These are phyloP conservation scores for Rhizodiscina lignyota DNA, from an alignment of 495 filamentous ascomycete species.

Conservation along the genomic window DNA sequence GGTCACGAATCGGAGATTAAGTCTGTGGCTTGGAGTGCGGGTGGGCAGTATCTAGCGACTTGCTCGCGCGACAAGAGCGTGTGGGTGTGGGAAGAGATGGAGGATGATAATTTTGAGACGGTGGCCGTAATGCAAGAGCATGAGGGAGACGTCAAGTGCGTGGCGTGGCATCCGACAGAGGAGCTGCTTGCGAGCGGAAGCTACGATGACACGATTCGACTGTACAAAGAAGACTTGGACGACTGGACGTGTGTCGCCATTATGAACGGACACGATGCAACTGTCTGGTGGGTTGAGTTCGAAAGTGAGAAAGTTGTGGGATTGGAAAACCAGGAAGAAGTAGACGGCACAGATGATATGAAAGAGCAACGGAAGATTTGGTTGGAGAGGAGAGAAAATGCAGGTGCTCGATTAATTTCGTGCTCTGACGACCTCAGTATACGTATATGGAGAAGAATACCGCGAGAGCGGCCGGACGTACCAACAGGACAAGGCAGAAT, in stretches of 20 bases:
- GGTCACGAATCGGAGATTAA: constrained; percentile 94
- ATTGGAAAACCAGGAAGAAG: constrained; percentile 11
- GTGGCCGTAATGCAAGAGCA: constrained; percentile 89
- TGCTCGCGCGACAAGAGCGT: constrained; percentile 85
- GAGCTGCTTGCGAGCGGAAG: constrained; percentile 67
- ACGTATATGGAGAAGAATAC: constrained; percentile 55
- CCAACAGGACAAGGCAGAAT: constrained; percentile 26
- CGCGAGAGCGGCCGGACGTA: constrained; percentile 32
- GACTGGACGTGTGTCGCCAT: constrained; percentile 89
- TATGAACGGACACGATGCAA: constrained; percentile 56
- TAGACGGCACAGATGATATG: constrained; percentile 21
- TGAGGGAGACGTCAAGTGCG: constrained; percentile 83
- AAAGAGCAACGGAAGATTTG: no score
- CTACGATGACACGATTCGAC: constrained; percentile 79
- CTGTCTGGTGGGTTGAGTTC: constrained; percentile 82
- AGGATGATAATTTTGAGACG: constrained; percentile 89
- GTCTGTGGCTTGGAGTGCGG: constrained; percentile 60
- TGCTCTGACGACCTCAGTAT: constrained; percentile 67
- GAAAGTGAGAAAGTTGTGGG: constrained; percentile 26
- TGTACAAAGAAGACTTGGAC: constrained; percentile 81
- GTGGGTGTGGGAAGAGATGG: constrained; percentile 98
- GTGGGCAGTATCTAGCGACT: constrained; percentile 69
- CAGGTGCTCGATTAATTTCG: constrained; percentile 52
- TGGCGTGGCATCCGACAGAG: constrained; percentile 74
- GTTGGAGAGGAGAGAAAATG: constrained; percentile 23